Percentiles rank a stretch among this genome's conserved stretches.
These are phyloP conservation scores for Cicer yamashitae DNA, from an alignment of 306 rosid species.

Conservation along the genomic window DNA sequence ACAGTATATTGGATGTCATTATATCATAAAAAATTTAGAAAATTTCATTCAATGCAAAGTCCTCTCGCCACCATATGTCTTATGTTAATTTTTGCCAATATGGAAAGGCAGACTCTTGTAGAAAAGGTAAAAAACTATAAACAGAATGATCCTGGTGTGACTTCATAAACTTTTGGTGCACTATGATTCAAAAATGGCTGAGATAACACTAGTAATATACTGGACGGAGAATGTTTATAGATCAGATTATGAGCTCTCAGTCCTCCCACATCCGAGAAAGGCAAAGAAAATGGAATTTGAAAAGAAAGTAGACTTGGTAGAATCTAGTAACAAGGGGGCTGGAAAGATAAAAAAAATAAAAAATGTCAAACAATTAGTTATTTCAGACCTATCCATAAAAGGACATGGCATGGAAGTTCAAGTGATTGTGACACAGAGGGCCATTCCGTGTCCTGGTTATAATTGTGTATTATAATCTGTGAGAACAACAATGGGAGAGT, in stretches of 20 bases:
- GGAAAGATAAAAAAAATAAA: background rate
- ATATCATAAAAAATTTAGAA: background rate
- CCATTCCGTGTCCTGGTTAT: background rate
- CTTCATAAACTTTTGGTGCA: background rate
- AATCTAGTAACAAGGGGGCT: background rate
- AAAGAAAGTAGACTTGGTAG: background rate
- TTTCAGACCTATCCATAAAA: background rate
- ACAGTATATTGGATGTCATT: background rate
- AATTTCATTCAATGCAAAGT: background rate
- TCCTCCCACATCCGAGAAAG: background rate
- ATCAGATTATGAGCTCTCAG: background rate
- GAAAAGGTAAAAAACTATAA: background rate
- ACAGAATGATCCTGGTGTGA: background rate
- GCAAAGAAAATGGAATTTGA: background rate
- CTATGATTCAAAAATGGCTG: background rate
- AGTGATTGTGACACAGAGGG: background rate
- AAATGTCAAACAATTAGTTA: background rate
- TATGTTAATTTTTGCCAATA: background rate
- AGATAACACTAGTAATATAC: background rate
- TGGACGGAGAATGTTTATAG: background rate
- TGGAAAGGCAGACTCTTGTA: conserved; percentile 14
- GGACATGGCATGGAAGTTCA: background rate
- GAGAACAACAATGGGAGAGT: conserved; percentile 1
- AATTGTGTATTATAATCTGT: background rate
- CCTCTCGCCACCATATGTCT: background rate